Base-by-base conservation (phyloP, 805 yeast genomes). In the Candida maesae region DNA sequence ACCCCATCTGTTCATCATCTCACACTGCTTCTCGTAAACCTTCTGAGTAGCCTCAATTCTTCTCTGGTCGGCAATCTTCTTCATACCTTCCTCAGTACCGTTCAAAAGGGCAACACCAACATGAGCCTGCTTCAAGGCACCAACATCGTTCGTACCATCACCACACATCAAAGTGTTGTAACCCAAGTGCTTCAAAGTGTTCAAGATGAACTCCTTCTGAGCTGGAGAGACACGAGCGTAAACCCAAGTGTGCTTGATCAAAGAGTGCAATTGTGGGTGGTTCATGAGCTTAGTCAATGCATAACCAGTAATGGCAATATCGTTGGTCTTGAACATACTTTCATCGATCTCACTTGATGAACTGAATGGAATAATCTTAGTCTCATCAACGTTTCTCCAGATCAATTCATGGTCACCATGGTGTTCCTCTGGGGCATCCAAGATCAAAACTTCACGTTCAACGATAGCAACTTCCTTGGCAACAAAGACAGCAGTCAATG, bases 71-170 rank as follows among this genome's bases (percentile, higher is more conserved):
- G 84, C 87, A 44, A 90, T 77, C 66, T 89, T 87, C 66, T 84
- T 84, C 79, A 93, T 72, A 35, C 95, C 84, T 39, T 87, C 96
- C 59, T 86, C 95, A 42, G 99, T 90, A 67, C 98, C 99, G 58
- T 93, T 93, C 62, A 93, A 74, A 53, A 93, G 71, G n/a, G 99
- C 99, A 61, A 93, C 86, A 71, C 99, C 99, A 59, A 93, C 84
- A 59, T 93, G 95, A 2, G 99, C 98, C 70, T 93, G 98, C 65
- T 93, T 93, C 67, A 93, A 77, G 40, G 99, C 99, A 65, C 99
- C 99, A 37, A 93, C 99, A 71, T 93, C 99, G 61, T 93, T 93
- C n/a, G 99, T 93, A 67, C 99, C 99, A 67, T 93, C 99, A 73
- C 99, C 99, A 67, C 99, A 93, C 99, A 93, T 93, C 55, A 93